Evolutionary conservation across 129 eudicot species (phyloP).

Genomic region (Arctium lappa): DNA sequence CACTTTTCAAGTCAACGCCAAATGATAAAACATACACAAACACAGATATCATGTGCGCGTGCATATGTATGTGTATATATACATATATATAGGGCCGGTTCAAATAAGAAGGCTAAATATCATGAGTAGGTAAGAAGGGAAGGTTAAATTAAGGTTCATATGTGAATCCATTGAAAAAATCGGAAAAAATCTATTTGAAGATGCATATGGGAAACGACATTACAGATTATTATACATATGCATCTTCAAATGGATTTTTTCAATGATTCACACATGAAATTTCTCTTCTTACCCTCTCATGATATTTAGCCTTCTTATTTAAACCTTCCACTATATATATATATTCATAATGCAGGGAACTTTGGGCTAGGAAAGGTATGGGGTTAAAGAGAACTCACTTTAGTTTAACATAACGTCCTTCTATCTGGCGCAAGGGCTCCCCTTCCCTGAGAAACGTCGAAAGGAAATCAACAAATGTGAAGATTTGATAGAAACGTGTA

Average conservation of each 20-base stretch:
- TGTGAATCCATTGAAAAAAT: neutral
- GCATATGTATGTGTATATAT: neutral
- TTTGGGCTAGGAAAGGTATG: neutral
- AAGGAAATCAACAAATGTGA: constrained; percentile 20
- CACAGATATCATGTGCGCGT: neutral
- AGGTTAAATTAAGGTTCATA: neutral
- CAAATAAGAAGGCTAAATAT: neutral
- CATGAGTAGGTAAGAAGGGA: neutral
- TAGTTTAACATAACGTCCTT: constrained; percentile 69
- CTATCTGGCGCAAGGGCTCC: constrained; percentile 65
- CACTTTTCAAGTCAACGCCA: neutral
- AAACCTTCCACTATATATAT: too few species aligned
- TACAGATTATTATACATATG: neutral
- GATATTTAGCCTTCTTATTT: too few species aligned
- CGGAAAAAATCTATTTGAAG: neutral
- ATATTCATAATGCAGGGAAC: neutral
- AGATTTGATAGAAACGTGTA: neutral
- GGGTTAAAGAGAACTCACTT: constrained; percentile 50
- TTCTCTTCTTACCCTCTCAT: too few species aligned
- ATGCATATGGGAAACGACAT: neutral
- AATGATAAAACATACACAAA: neutral
- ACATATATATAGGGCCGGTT: neutral
- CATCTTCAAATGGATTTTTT: neutral
- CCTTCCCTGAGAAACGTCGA: constrained; percentile 59
- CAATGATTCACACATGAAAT: neutral